These are phyloP conservation scores for Beauveria pseudobassiana DNA, from an alignment of 2,329 filamentous ascomycete genomes.

Conservation along the genomic window DNA sequence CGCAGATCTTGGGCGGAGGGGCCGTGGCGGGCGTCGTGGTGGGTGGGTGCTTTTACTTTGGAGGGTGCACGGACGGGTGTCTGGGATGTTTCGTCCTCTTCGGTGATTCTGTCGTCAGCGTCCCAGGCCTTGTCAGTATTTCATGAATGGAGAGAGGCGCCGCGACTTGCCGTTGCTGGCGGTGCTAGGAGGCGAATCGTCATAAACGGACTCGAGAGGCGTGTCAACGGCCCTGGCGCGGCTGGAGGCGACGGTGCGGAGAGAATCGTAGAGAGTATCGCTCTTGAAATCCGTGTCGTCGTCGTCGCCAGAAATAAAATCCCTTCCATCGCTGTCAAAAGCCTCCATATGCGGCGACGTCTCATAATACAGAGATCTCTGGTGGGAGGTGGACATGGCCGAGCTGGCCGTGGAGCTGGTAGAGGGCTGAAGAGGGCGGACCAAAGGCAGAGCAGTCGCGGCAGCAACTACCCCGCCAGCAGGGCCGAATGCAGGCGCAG, in stretches of 20 bases:
- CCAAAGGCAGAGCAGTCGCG: slow-evolving; percentile 22
- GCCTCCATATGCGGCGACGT: slow-evolving; percentile 55
- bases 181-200: slow-evolving; percentile 63
- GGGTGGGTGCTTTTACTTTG: slow-evolving; percentile 14
- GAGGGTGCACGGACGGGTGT: slow-evolving; percentile 41
- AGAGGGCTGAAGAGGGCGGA: slow-evolving; percentile 35
- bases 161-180: slow-evolving; percentile 46
- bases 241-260: slow-evolving; percentile 62
- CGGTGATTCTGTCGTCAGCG: slow-evolving; percentile 49
- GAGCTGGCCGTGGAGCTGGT: slow-evolving; percentile 35
- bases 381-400: slow-evolving; percentile 29
- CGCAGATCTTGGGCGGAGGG: not conserved
- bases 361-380: slow-evolving; percentile 24
- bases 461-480: slow-evolving; percentile 23
- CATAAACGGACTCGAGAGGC: slow-evolving; percentile 72
- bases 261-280: slow-evolving; percentile 69
- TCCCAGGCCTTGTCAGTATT: slow-evolving; percentile 48
- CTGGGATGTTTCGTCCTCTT: slow-evolving; percentile 51
- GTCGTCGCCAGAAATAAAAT: slow-evolving; percentile 61
- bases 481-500: slow-evolving; percentile 31
- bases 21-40: slow-evolving; percentile 19
- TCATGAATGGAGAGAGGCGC: slow-evolving; percentile 53
- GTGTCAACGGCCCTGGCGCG: slow-evolving; percentile 61
- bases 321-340: slow-evolving; percentile 61
- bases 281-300: slow-evolving; percentile 74